phyloP scores from a whole-genome alignment of 805 yeast genomes.

The Saccharomycodes ludwigii region DNA sequence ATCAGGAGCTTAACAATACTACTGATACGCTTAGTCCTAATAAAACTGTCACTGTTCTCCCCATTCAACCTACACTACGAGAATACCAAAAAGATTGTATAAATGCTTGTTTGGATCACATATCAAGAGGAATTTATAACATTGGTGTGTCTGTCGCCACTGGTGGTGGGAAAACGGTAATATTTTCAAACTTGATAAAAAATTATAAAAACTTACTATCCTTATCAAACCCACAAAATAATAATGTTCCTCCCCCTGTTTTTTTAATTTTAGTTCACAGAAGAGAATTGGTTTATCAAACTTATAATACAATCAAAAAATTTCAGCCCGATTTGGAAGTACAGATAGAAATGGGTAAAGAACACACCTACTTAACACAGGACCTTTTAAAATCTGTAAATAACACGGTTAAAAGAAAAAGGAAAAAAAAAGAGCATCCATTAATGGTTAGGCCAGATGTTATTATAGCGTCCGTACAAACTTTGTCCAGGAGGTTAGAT shows the following conservation, averaged over 20 bases:
- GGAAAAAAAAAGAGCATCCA: background rate
- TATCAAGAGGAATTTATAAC: slow-evolving; percentile 34
- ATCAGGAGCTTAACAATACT: no score
- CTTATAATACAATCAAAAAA: slow-evolving; percentile 34
- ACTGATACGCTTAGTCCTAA: no score
- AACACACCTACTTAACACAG: slow-evolving; percentile 24
- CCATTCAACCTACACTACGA: slow-evolving; percentile 23
- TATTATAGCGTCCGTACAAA: slow-evolving; percentile 65
- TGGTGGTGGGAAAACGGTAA: slow-evolving; percentile 90
- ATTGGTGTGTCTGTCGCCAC: slow-evolving; percentile 83
- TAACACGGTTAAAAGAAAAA: slow-evolving; percentile 24
- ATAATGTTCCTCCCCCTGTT: slow-evolving; percentile 22
- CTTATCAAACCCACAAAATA: slow-evolving; percentile 24
- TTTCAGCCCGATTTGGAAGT: slow-evolving; percentile 41
- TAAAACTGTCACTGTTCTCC: no score
- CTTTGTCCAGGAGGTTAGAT: slow-evolving; percentile 37
- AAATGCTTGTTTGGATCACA: slow-evolving; percentile 35
- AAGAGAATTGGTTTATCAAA: slow-evolving; percentile 66
- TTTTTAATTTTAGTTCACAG: slow-evolving; percentile 64
- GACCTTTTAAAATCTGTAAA: slow-evolving; percentile 56
- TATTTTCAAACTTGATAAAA: slow-evolving; percentile 48
- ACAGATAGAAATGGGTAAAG: slow-evolving; percentile 58
- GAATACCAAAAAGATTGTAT: slow-evolving; percentile 68
- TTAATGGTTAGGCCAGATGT: slow-evolving; percentile 35
- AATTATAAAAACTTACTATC: slow-evolving; percentile 14